phyloP scores from a whole-genome alignment of 2,329 filamentous ascomycete species.

The Pyrenophora tritici-repentis region DNA sequence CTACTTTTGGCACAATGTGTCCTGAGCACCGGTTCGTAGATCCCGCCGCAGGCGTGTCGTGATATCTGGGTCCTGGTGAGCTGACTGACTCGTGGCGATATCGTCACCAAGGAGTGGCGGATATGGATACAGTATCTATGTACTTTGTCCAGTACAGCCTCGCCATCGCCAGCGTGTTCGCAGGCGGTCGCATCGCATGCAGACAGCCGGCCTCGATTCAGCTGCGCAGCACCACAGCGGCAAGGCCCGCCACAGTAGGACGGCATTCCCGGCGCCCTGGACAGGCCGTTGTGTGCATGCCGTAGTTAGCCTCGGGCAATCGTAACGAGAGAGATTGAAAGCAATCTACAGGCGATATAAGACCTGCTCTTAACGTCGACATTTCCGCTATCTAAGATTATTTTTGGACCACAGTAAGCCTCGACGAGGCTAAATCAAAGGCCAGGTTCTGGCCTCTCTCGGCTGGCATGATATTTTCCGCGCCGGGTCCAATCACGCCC shows the following conservation, averaged over 20 bases:
- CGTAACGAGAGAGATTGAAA: conserved; percentile 37
- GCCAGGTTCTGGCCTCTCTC: conserved; percentile 21
- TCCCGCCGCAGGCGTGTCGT: conserved; percentile 39
- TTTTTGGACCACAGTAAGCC: conserved; percentile 36
- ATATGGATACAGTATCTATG: no score
- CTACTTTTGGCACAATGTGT: conserved; percentile 45
- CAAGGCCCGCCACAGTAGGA: conserved; percentile 25
- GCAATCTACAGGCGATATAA: conserved; percentile 38
- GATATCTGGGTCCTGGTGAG: conserved; percentile 13
- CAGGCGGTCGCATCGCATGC: not conserved
- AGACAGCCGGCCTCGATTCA: conserved; percentile 5
- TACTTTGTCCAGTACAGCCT: no score
- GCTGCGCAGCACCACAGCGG: conserved; percentile 20
- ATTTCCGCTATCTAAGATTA: conserved; percentile 36
- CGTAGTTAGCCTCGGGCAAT: conserved; percentile 34
- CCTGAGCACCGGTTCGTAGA: conserved; percentile 46
- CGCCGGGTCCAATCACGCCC: conserved; percentile 22
- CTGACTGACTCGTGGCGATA: conserved; percentile 14
- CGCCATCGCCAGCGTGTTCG: not conserved
- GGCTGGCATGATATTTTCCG: conserved; percentile 35
- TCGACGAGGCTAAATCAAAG: conserved; percentile 38
- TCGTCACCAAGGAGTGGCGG: not conserved
- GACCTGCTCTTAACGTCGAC: conserved; percentile 45
- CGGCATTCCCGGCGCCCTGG: conserved; percentile 22
- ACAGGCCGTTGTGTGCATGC: conserved; percentile 29